Evolutionary conservation across 2,329 filamentous ascomycete species (phyloP).

Genomic region (Pseudogymnoascus destructans): DNA sequence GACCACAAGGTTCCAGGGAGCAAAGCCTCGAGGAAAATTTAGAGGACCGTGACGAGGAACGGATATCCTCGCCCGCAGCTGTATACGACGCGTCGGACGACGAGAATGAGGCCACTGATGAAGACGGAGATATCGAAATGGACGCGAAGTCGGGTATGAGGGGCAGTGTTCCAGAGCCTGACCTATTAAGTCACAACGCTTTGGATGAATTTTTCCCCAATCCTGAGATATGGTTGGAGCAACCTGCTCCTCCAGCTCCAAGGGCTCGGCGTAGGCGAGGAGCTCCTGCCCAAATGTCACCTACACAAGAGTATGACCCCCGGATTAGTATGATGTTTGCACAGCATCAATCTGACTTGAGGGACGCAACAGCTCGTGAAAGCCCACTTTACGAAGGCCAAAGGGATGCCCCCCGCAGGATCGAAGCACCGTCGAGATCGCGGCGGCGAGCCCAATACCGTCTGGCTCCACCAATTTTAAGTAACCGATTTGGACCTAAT

Average conservation of each 20-base stretch:
- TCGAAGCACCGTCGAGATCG: constrained; percentile 16
- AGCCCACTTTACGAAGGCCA: constrained; percentile 14
- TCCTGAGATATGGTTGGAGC: background rate
- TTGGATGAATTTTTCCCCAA: background rate
- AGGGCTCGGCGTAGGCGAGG: constrained; percentile 15
- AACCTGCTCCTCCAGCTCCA: constrained; percentile 16
- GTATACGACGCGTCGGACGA: constrained; percentile 19
- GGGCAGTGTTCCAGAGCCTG: background rate
- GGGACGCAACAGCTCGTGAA: constrained; percentile 14
- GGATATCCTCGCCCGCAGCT: constrained; percentile 9
- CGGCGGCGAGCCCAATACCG: constrained; percentile 19
- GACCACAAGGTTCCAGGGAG: background rate
- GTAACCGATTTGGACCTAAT: background rate
- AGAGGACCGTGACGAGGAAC: constrained; percentile 19
- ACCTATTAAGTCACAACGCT: background rate
- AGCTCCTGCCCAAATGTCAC: constrained; percentile 5
- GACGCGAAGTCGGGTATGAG: constrained; percentile 13
- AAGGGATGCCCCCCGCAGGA: constrained; percentile 12
- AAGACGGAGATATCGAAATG: constrained; percentile 28
- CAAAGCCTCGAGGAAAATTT: constrained; percentile 13
- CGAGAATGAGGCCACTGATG: constrained; percentile 19
- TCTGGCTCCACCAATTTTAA: constrained; percentile 8
- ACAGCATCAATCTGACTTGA: constrained; percentile 21
- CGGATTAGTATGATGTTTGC: constrained; percentile 25
- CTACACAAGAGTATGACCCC: constrained; percentile 21